phyloP scores from a whole-genome alignment of 129 eudicot genomes.

The Helianthus annuus region DNA sequence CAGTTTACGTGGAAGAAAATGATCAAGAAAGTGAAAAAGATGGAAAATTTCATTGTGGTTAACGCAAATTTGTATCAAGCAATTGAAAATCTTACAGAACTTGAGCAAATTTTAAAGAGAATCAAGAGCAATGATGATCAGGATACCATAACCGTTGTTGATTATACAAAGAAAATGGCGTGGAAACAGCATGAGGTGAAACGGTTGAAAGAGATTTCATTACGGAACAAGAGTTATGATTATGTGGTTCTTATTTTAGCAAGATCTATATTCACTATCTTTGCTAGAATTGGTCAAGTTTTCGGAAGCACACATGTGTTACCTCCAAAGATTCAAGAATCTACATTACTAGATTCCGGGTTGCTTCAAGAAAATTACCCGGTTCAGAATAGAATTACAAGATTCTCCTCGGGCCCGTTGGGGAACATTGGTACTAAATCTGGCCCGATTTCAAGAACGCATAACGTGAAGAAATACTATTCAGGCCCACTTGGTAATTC shows the following conservation, averaged over 20 bases:
- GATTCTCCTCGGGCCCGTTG: slow-evolving; percentile 47
- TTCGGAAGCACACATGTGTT: slow-evolving; percentile 52
- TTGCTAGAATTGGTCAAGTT: slow-evolving; percentile 59
- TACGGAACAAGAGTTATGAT: slow-evolving; percentile 65
- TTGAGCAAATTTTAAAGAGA: slow-evolving; percentile 72
- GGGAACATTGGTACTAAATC: slow-evolving; percentile 34
- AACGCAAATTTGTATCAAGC: slow-evolving; percentile 66
- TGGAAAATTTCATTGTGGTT: slow-evolving; percentile 57
- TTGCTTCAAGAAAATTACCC: slow-evolving; percentile 56
- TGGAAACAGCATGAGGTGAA: slow-evolving; percentile 63
- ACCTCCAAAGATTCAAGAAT: slow-evolving; percentile 40
- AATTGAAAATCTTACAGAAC: slow-evolving; percentile 62
- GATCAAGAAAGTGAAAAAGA: slow-evolving; percentile 64
- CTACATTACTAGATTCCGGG: slow-evolving; percentile 33
- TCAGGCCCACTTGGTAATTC: slow-evolving; percentile 59
- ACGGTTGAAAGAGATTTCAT: slow-evolving; percentile 53
- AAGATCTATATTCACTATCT: slow-evolving; percentile 57
- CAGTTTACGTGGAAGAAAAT: slow-evolving; percentile 64
- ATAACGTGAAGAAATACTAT: slow-evolving; percentile 28
- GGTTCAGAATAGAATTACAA: slow-evolving; percentile 39
- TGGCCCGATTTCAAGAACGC: slow-evolving; percentile 47
- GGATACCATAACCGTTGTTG: slow-evolving; percentile 43
- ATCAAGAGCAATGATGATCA: slow-evolving; percentile 46
- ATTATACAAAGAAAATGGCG: slow-evolving; percentile 47
- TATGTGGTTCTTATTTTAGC: slow-evolving; percentile 57